Evolutionary conservation across 129 eudicot species (phyloP).

Genomic region (Tagetes erecta): DNA sequence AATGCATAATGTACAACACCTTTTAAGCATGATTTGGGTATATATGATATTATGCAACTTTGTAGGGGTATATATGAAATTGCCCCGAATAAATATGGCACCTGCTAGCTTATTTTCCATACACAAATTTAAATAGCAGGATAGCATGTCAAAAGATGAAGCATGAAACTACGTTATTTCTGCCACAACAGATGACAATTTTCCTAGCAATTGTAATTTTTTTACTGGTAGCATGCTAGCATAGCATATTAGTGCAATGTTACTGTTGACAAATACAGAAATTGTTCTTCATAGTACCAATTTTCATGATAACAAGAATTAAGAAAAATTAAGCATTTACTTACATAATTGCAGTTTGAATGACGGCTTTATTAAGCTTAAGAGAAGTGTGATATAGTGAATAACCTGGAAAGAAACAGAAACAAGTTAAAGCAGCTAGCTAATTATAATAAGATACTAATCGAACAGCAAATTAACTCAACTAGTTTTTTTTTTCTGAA

Average conservation of each 20-base stretch:
- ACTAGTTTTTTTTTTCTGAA: too few relatives aligned
- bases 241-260: conserved; percentile 13
- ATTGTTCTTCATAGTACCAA: background rate
- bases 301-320: background rate
- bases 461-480: too few relatives aligned
- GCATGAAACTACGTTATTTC: background rate
- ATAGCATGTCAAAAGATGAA: background rate
- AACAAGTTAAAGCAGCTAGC: too few relatives aligned
- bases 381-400: too few relatives aligned
- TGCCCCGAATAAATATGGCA: background rate
- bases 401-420: too few relatives aligned
- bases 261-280: background rate
- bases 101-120: background rate
- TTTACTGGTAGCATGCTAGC: conserved; percentile 6
- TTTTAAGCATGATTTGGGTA: too few relatives aligned
- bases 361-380: too few relatives aligned
- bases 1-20: too few relatives aligned
- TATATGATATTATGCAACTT: too few relatives aligned
- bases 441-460: too few relatives aligned
- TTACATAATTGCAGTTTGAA: conserved; percentile 20
- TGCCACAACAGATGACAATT: background rate
- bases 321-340: background rate
- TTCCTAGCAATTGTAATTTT: background rate
- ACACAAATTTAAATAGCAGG: background rate
- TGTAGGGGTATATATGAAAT: too few relatives aligned